These are phyloP conservation scores for Colletotrichum echinochloae DNA, from an alignment of 2,329 filamentous ascomycete species.

Conservation along the genomic window DNA sequence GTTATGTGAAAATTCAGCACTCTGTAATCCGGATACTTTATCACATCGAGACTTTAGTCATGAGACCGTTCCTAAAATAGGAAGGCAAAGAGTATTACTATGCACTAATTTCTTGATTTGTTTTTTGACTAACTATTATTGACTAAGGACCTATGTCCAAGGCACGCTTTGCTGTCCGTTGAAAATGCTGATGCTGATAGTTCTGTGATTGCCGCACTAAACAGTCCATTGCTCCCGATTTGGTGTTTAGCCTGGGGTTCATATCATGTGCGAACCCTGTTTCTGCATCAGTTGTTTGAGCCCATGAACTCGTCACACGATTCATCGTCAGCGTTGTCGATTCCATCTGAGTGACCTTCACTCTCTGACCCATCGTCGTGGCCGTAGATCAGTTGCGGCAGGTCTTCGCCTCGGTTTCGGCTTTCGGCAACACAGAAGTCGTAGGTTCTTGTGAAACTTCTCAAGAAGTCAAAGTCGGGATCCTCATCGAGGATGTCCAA, in stretches of 20 bases:
- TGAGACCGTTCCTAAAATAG: too few species aligned
- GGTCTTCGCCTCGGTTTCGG: not conserved
- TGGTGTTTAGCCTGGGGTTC: not conserved
- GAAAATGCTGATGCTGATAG: not conserved
- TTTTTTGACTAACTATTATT: not conserved
- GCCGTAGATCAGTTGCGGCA: not conserved
- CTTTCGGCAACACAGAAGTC: not conserved
- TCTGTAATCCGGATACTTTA: too few species aligned
- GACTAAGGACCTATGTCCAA: not conserved
- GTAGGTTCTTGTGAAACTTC: not conserved
- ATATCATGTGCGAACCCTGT: not conserved
- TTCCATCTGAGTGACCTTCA: not conserved
- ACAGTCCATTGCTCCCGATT: not conserved
- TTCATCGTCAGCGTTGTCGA: not conserved
- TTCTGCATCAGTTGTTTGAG: not conserved
- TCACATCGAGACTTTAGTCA: too few species aligned
- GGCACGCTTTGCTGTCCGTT: not conserved
- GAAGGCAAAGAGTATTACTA: not conserved
- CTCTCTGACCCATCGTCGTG: not conserved
- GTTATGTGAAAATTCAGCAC: too few species aligned
- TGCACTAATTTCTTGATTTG: not conserved
- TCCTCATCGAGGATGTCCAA: not conserved
- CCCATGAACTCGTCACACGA: not conserved
- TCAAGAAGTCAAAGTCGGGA: not conserved
- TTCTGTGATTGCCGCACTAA: not conserved